Evolutionary conservation across 2,329 filamentous ascomycete genomes (phyloP).

Genomic region (Colletotrichum caudatum): DNA sequence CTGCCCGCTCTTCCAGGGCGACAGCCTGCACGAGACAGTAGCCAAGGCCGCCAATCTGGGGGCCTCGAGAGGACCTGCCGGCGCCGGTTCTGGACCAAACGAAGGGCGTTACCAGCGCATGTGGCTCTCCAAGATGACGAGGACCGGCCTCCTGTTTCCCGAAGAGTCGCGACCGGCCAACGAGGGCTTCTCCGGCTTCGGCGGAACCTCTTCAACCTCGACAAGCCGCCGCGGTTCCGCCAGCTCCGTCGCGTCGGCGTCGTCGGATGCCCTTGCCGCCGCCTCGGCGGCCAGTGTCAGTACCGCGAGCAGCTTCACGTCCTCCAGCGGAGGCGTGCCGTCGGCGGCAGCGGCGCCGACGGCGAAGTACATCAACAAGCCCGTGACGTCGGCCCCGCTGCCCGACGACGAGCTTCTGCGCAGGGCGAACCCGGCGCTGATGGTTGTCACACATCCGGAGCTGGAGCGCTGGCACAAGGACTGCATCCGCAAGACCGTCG

Average conservation of each 20-base stretch:
- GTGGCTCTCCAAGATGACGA: conserved; percentile 50
- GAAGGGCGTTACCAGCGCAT: conserved; percentile 48
- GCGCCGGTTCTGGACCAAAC: conserved; percentile 36
- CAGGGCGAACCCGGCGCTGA: conserved; percentile 46
- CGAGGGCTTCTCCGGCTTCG: conserved; percentile 49
- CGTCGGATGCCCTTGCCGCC: neutral
- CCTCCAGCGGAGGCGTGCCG: neutral
- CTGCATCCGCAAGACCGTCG: conserved; percentile 45
- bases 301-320: neutral
- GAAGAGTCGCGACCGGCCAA: conserved; percentile 49
- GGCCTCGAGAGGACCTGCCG: neutral
- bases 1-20: conserved; percentile 47
- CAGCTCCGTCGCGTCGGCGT: conserved; percentile 43
- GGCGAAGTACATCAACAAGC: neutral
- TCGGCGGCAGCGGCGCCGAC: too few species aligned
- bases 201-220: conserved; percentile 44
- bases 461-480: conserved; percentile 48
- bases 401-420: conserved; percentile 42
- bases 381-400: neutral
- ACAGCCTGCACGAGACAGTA: conserved; percentile 48
- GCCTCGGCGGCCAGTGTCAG: neutral
- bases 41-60: conserved; percentile 47
- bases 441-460: conserved; percentile 49
- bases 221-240: conserved; percentile 46
- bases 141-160: conserved; percentile 49